Conservation (phyloP, 192 early-diverging fungal genomes). For the Nowakowskiella sp. region DNA sequence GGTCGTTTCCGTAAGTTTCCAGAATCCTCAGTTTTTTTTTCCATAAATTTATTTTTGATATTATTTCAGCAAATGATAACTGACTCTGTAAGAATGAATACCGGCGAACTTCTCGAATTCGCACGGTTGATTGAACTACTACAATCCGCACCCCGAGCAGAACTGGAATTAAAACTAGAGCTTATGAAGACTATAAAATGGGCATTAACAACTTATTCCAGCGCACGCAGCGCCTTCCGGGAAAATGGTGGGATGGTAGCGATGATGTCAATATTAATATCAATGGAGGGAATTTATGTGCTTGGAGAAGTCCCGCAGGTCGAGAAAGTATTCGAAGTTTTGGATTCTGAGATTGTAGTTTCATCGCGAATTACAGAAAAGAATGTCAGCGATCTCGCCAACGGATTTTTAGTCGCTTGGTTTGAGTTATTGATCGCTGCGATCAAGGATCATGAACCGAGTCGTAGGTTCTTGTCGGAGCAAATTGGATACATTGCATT, state of each 20-base stretch:
- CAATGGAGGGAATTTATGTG: slow-evolving; percentile 21
- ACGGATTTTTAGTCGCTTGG: slow-evolving; percentile 4
- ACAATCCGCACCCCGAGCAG: slow-evolving; percentile 40
- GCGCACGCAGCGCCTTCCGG: slow-evolving; percentile 49
- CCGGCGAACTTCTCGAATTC: slow-evolving; percentile 23
- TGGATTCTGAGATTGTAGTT: too few relatives aligned
- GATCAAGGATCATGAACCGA: slow-evolving; percentile 39
- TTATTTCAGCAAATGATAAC: background rate
- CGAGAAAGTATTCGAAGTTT: too few relatives aligned
- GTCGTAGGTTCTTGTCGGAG: slow-evolving; percentile 38
- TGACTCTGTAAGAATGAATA: background rate
- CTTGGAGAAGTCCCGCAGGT: too few relatives aligned
- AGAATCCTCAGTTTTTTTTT: background rate
- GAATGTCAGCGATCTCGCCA: slow-evolving; percentile 11
- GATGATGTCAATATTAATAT: slow-evolving; percentile 34
- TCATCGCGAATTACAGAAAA: too few relatives aligned
- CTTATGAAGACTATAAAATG: slow-evolving; percentile 44
- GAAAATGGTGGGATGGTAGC: slow-evolving; percentile 51
- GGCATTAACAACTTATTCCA: slow-evolving; percentile 35
- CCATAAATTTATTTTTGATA: background rate
- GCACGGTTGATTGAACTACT: slow-evolving; percentile 50
- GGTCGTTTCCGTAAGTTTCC: background rate
- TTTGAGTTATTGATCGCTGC: slow-evolving; percentile 39
- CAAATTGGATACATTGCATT: slow-evolving; percentile 46
- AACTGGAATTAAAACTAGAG: slow-evolving; percentile 50